phyloP scores from a whole-genome alignment of 2,329 filamentous ascomycete species.

The Raffaelea ambrosiae region DNA sequence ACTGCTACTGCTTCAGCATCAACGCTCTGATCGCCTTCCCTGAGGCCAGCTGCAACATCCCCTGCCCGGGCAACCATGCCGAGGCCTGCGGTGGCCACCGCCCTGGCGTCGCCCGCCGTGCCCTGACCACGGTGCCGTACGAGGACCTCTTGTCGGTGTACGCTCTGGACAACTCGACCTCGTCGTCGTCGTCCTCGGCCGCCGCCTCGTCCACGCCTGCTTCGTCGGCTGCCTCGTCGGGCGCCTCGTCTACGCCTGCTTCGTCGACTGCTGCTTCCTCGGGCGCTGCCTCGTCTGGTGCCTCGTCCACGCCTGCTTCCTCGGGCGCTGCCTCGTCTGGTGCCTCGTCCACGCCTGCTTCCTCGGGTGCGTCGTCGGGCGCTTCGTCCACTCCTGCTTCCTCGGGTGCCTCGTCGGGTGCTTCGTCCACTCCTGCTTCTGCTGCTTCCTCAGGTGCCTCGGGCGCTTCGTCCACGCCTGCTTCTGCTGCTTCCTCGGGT shows the following conservation, averaged over 20 bases:
- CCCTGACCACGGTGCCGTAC: not conserved
- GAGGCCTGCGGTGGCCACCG: not conserved
- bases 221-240: not conserved
- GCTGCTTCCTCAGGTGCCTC: too few relatives aligned
- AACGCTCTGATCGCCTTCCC: not conserved
- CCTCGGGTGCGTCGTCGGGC: not conserved
- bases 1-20: not conserved
- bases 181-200: not conserved
- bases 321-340: not conserved
- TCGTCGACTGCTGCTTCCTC: not conserved
- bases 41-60: not conserved
- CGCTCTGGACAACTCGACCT: not conserved
- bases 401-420: not conserved
- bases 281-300: not conserved
- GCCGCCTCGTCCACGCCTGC: not conserved
- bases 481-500: too few relatives aligned
- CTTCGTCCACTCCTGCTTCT: not conserved
- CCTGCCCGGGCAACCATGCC: not conserved
- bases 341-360: not conserved
- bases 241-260: not conserved
- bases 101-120: not conserved
- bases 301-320: not conserved
- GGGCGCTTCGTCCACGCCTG: too few relatives aligned
- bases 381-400: not conserved
- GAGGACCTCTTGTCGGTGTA: not conserved